These are phyloP conservation scores for Phialocephala sp. DNA, from an alignment of 2,329 filamentous ascomycete genomes.

Conservation along the genomic window DNA sequence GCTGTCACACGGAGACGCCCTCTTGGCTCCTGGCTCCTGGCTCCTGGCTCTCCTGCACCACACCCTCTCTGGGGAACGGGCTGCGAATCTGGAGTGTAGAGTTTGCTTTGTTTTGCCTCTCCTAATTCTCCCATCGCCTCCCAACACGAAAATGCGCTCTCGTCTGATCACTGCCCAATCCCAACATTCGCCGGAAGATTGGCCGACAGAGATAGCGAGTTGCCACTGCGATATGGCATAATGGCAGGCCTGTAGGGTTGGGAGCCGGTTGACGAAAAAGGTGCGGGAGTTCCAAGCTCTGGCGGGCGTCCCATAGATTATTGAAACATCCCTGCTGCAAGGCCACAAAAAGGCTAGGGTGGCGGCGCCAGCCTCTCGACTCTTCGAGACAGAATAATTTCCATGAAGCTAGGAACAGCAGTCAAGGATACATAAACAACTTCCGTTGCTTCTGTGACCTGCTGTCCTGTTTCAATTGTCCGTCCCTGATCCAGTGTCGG, in stretches of 20 bases:
- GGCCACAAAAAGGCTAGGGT: constrained; percentile 9
- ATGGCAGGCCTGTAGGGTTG: constrained; percentile 1
- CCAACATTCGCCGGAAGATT: constrained; percentile 23
- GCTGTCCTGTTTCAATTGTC: constrained; percentile 6
- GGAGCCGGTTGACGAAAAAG: constrained; percentile 1
- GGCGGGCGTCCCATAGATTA: neutral
- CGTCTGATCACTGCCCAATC: constrained; percentile 12
- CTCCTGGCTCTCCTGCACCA: neutral
- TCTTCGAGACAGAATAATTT: constrained; percentile 32
- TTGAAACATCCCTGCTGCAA: constrained; percentile 17
- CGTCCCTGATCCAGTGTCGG: neutral
- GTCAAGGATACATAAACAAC: constrained; percentile 21
- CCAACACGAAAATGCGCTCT: neutral
- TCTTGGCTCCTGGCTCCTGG: neutral
- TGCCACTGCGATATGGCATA: constrained; percentile 20
- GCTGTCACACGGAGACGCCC: neutral
- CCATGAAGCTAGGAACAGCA: constrained; percentile 20
- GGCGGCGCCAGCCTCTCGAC: constrained; percentile 24
- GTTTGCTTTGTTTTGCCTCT: neutral
- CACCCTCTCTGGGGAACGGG: constrained; percentile 8
- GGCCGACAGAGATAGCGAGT: constrained; percentile 31
- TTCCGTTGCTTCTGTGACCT: neutral
- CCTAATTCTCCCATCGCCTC: neutral
- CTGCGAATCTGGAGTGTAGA: constrained; percentile 4
- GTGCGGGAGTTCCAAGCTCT: constrained; percentile 1